Percentiles rank a stretch among this genome's conserved stretches.
phyloP scores from a whole-genome alignment of 352 stramenopile species.

The Globisporangium camurandrum region DNA sequence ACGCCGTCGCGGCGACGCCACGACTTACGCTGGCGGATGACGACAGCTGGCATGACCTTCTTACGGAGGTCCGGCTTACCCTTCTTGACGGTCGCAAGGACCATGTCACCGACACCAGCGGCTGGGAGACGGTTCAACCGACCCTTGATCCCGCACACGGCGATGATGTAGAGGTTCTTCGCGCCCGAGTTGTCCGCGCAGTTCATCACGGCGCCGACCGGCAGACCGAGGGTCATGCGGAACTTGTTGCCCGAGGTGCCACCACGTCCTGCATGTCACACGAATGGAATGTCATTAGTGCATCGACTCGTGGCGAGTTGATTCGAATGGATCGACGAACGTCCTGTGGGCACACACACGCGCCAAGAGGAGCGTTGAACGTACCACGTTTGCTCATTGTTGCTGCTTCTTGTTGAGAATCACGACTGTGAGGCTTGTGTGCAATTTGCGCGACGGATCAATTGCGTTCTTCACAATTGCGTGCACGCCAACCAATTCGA shows the following conservation, averaged over 20 bases:
- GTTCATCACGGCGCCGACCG: conserved; percentile 98
- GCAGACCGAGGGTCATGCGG: conserved; percentile 98
- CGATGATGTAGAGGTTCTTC: conserved; percentile 99
- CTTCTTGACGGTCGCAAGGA: conserved; percentile 99
- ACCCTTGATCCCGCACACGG: conserved; percentile 98
- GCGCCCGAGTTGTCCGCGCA: conserved; percentile 99
- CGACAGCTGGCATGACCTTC: conserved; percentile 99
- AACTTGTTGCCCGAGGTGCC: conserved; percentile 98
- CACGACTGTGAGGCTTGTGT: conserved; percentile 38
- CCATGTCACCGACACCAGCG: conserved; percentile 98
- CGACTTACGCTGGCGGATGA: conserved; percentile 99
- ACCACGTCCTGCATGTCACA: conserved; percentile 82
- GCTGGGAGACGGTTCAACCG: conserved; percentile 98
- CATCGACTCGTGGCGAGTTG: background rate
- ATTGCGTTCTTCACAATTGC: background rate
- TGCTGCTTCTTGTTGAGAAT: conserved; percentile 81
- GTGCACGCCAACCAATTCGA: background rate
- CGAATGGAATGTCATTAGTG: background rate
- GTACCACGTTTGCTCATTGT: conserved; percentile 79
- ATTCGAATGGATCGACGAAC: background rate
- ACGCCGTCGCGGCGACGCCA: conserved; percentile 99
- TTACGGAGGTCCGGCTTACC: conserved; percentile 99
- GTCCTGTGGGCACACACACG: background rate
- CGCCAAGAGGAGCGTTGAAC: conserved; percentile 13
- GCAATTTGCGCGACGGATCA: background rate